A percentile compares a stretch with the other conserved stretches of the same genome.
Conservation (phyloP, 2,329 filamentous ascomycete species). For the Chaetothyriales sp. region DNA sequence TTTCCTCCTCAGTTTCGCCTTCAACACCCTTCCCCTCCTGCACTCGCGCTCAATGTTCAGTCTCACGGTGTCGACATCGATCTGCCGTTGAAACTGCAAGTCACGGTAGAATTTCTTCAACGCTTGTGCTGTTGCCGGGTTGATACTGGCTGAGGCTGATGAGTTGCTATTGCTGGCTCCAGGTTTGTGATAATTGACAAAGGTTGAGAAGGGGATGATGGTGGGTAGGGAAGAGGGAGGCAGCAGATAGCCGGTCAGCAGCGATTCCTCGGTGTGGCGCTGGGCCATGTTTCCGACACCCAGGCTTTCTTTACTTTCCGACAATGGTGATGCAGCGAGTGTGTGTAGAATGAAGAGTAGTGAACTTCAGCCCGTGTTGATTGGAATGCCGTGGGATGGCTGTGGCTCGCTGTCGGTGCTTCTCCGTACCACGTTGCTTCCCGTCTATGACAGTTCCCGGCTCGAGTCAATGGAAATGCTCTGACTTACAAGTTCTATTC, state of each 20-base stretch:
- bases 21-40: conserved; percentile 21
- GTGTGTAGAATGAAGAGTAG: too few relatives aligned
- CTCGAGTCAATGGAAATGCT: too few relatives aligned
- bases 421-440: too few relatives aligned
- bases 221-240: conserved; percentile 60
- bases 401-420: too few relatives aligned
- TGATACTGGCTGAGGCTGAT: conserved; percentile 22
- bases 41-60: conserved; percentile 53
- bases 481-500: too few relatives aligned
- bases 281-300: conserved; percentile 1
- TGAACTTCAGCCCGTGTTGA: too few relatives aligned
- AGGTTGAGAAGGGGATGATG: conserved; percentile 59
- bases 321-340: too few relatives aligned
- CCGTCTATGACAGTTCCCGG: too few relatives aligned
- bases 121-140: conserved; percentile 51
- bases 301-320: neutral
- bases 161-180: neutral
- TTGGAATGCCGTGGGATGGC: too few relatives aligned
- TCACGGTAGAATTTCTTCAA: conserved; percentile 64
- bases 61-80: conserved; percentile 53
- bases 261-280: conserved; percentile 54
- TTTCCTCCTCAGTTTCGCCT: conserved; percentile 6
- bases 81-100: conserved; percentile 59
- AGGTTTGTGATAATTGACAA: conserved; percentile 57
- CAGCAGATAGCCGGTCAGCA: conserved; percentile 66